A percentile compares a stretch with the other conserved stretches of the same genome.
Evolutionary conservation across 2,329 filamentous ascomycete genomes (phyloP).

Genomic region (Fusarium sp.): DNA sequence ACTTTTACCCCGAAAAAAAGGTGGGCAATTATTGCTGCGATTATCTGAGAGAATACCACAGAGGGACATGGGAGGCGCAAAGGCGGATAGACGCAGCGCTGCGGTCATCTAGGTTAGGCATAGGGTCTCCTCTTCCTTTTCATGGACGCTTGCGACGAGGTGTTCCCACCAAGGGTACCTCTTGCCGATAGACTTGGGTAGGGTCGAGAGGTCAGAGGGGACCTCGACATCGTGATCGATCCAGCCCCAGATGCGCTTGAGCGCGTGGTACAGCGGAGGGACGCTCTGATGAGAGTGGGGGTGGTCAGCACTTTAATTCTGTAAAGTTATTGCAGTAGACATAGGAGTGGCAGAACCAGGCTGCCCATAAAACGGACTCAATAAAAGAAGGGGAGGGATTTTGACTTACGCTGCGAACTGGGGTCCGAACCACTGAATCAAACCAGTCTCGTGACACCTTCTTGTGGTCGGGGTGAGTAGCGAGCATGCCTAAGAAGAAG

Average conservation of each 20-base stretch:
- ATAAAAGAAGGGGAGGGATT: constrained; percentile 16
- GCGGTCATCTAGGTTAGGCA: constrained; percentile 49
- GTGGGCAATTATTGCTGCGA: constrained; percentile 41
- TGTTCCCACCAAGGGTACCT: constrained; percentile 53
- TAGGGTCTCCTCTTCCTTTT: constrained; percentile 47
- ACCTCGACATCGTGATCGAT: constrained; percentile 44
- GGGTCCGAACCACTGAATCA: constrained; percentile 47
- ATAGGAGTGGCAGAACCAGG: constrained; percentile 33
- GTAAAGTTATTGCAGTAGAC: constrained; percentile 29
- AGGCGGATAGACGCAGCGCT: constrained; percentile 28
- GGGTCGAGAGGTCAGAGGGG: constrained; percentile 13
- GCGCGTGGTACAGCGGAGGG: constrained; percentile 48
- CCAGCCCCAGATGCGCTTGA: constrained; percentile 50
- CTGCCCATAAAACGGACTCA: constrained; percentile 29
- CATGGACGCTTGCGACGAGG: constrained; percentile 47
- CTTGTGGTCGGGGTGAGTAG: constrained; percentile 43
- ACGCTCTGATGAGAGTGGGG: constrained; percentile 47
- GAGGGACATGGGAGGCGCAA: constrained; percentile 16
- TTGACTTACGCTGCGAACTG: constrained; percentile 52
- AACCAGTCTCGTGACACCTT: constrained; percentile 49
- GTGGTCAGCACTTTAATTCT: constrained; percentile 37
- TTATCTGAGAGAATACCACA: constrained; percentile 30
- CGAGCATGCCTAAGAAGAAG: constrained; percentile 52
- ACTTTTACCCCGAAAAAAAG: constrained; percentile 39
- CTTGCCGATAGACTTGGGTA: constrained; percentile 41